These are phyloP conservation scores for Achlya hypogyna DNA, from an alignment of 352 stramenopile genomes.

Conservation along the genomic window DNA sequence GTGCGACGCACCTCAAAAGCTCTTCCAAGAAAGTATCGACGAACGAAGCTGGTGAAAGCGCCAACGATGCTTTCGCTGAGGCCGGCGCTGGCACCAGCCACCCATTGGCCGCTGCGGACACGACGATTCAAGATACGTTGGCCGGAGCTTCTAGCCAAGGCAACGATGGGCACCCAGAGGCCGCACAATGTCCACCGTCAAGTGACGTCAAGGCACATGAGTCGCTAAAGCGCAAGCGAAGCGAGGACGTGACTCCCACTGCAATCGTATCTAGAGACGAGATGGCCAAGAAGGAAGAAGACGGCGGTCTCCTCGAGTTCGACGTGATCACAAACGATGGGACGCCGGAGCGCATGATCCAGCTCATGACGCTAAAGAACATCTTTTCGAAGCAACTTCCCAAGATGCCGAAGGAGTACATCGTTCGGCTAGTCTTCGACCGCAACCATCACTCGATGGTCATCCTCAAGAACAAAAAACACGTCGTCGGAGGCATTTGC, in stretches of 20 bases:
- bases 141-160: neutral
- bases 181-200: neutral
- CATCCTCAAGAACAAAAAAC: slow-evolving; percentile 84
- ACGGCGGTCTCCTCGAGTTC: slow-evolving; percentile 69
- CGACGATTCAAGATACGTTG: slow-evolving; percentile 1
- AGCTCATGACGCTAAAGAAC: slow-evolving; percentile 95
- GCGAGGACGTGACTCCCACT: slow-evolving; percentile 10
- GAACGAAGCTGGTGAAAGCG: no score
- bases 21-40: no score
- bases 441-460: slow-evolving; percentile 90
- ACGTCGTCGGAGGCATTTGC: slow-evolving; percentile 97
- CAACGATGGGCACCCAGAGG: neutral
- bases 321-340: slow-evolving; percentile 89
- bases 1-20: no score
- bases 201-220: neutral
- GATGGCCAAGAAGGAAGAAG: slow-evolving; percentile 83
- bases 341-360: slow-evolving; percentile 74
- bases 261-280: slow-evolving; percentile 69
- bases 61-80: neutral
- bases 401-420: slow-evolving; percentile 99
- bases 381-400: slow-evolving; percentile 97
- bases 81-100: neutral
- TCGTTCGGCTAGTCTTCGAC: slow-evolving; percentile 98
- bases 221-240: slow-evolving; percentile 10
- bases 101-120: neutral